These are phyloP conservation scores for Nothophytophthora sp. DNA, from an alignment of 352 stramenopile species.

Conservation along the genomic window DNA sequence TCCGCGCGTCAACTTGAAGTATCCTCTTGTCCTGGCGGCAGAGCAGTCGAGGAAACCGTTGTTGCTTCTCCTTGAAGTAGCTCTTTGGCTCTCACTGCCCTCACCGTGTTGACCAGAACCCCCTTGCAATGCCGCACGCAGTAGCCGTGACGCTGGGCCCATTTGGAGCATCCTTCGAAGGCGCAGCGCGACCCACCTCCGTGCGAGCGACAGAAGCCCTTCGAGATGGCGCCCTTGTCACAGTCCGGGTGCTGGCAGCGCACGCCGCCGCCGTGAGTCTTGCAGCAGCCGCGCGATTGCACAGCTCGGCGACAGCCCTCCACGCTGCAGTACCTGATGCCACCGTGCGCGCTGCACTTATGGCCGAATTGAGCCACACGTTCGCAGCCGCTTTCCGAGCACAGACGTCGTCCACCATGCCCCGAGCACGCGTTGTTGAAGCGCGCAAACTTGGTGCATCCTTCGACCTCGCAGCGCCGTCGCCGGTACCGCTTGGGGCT, in stretches of 20 bases:
- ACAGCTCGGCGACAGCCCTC: slow-evolving; percentile 72
- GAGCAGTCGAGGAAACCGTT: too few species aligned
- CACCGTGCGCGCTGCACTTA: slow-evolving; percentile 80
- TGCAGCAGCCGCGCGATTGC: slow-evolving; percentile 85
- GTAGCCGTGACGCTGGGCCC: slow-evolving; percentile 72
- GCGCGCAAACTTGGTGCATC: slow-evolving; percentile 76
- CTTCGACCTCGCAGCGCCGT: slow-evolving; percentile 61
- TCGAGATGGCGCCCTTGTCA: slow-evolving; percentile 85
- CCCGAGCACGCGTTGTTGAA: slow-evolving; percentile 80
- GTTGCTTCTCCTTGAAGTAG: too few species aligned
- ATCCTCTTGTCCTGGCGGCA: too few species aligned
- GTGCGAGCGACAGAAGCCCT: slow-evolving; percentile 82
- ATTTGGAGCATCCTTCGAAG: slow-evolving; percentile 65
- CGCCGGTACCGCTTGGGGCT: slow-evolving; percentile 62
- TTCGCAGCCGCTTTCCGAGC: slow-evolving; percentile 62
- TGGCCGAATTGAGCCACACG: slow-evolving; percentile 79
- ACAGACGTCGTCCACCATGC: slow-evolving; percentile 72
- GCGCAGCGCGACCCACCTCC: slow-evolving; percentile 82
- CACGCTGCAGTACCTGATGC: slow-evolving; percentile 74
- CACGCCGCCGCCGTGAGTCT: slow-evolving; percentile 84
- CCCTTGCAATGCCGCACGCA: slow-evolving; percentile 77
- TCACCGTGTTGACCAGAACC: slow-evolving; percentile 1
- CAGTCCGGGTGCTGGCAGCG: slow-evolving; percentile 79
- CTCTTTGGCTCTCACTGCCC: too few species aligned
- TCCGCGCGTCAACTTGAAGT: too few species aligned